These are phyloP conservation scores for Thymus quinquecostatus DNA, from an alignment of 257 asterid species.

Conservation along the genomic window DNA sequence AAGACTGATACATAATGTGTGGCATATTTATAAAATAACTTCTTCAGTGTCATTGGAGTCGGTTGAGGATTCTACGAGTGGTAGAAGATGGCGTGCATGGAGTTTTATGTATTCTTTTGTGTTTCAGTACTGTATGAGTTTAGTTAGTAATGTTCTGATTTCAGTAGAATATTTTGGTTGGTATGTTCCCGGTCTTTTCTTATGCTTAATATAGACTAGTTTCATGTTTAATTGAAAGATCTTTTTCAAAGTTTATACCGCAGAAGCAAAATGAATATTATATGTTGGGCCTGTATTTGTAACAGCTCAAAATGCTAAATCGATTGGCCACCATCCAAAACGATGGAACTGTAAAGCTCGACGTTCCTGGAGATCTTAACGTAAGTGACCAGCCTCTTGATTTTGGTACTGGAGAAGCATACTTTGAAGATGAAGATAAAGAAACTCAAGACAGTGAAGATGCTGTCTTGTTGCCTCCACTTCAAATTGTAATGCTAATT, in stretches of 20 bases:
- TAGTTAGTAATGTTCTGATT: no score
- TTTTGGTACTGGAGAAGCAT: slow-evolving; percentile 47
- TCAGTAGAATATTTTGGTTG: no score
- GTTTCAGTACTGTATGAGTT: no score
- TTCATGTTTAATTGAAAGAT: no score
- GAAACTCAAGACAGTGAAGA: slow-evolving; percentile 41
- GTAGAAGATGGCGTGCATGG: no score
- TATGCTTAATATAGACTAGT: no score
- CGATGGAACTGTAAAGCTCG: slow-evolving; percentile 82
- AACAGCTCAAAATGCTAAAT: slow-evolving; percentile 67
- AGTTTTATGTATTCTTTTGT: no score
- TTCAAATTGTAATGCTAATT: slow-evolving; percentile 85
- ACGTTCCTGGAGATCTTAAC: slow-evolving; percentile 64
- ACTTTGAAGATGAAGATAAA: slow-evolving; percentile 41
- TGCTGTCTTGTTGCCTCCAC: slow-evolving; percentile 55
- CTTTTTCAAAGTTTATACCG: no score
- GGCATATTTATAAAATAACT: neutral
- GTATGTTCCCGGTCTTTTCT: no score
- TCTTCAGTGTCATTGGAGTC: no score
- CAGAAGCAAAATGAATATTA: neutral
- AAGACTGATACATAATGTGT: neutral
- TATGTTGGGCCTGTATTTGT: slow-evolving; percentile 25
- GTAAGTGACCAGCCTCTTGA: slow-evolving; percentile 52
- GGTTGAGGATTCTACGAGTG: no score
- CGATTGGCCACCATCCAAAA: slow-evolving; percentile 62